A percentile compares a stretch with the other conserved stretches of the same genome.
These are phyloP conservation scores for Aspergillus hortae DNA, from an alignment of 2,329 filamentous ascomycete species.

Conservation along the genomic window DNA sequence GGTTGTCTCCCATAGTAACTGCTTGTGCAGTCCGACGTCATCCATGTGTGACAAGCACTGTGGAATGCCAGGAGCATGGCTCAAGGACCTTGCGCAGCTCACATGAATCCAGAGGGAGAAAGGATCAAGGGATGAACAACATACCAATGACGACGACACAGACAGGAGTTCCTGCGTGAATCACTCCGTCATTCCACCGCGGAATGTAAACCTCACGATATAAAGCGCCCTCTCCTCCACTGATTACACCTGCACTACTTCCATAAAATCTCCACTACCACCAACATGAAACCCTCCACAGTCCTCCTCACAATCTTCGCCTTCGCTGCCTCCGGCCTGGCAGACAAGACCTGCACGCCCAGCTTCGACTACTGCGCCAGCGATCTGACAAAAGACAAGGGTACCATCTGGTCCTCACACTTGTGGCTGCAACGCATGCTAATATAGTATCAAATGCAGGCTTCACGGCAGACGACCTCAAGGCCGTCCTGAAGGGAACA, in stretches of 20 bases:
- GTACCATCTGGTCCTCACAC: slow-evolving; percentile 10
- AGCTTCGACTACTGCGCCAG: slow-evolving; percentile 35
- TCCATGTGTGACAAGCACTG: too few species aligned
- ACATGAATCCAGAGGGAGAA: too few species aligned
- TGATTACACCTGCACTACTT: too few species aligned
- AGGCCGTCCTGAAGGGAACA: slow-evolving; percentile 23
- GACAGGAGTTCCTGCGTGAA: background rate
- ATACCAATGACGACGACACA: background rate
- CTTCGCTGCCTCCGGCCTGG: slow-evolving; percentile 18
- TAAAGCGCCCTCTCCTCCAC: too few species aligned
- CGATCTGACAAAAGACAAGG: slow-evolving; percentile 25
- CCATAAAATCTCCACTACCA: background rate
- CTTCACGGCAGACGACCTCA: slow-evolving; percentile 26
- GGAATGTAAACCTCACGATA: background rate
- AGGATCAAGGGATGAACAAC: too few species aligned
- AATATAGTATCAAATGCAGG: slow-evolving; percentile 13
- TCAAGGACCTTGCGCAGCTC: too few species aligned
- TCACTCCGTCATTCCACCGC: background rate
- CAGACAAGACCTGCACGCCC: slow-evolving; percentile 30
- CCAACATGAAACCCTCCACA: slow-evolving; percentile 22
- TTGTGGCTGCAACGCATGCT: background rate
- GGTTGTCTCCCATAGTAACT: too few species aligned
- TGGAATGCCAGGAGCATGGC: too few species aligned
- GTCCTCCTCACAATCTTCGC: slow-evolving; percentile 19
- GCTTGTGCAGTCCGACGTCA: too few species aligned